Base-by-base conservation (phyloP, 305 asterid species). In the Salvia sclarea region DNA sequence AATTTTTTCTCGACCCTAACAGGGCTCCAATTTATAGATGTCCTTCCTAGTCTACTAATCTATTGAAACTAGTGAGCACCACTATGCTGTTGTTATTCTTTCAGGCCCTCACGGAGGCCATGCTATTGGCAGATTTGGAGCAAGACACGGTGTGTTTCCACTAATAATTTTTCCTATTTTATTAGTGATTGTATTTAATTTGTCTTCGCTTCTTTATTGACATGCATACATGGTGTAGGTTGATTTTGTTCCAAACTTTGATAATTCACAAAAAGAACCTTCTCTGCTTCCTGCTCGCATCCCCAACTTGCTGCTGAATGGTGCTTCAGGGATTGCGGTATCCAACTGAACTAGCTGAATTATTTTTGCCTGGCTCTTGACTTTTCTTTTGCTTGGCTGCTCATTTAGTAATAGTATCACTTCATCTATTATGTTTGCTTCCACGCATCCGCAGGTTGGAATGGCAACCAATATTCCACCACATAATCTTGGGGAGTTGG, bases 401-500 rank as follows among this genome's bases (percentile, higher is more conserved):
- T 66, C 47, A 38, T 67, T 59, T 61, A 14, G 44, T 58, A n/a
- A 58, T 61, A 14, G 44, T 58, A n/a, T 66, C 28, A 53, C 17
- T 37, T 40, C 41, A 16, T 66, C 30, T 53, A 40, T 58, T 66
- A 60, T 40, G 66, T 24, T 47, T 44, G 41, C 56, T 54, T 75
- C 52, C 20, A 25, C 54, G 24, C 45, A 45, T 58, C 20, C 65
- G 66, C 86, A 95, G 99, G 99, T 95, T 47, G 98, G 99, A 62
- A 95, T 95, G 99, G 99, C 99, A 11, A 95, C 99, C 73, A 95
- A 91, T 81, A 89, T 91, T 71, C 99, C 99, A 49, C 99, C 99
- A 21, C 99, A 95, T 78, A 95, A 91, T 84, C 97, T 95, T 60
- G 99, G 90, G 80, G 99, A 91, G 88, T 83, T 95, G 68, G 98